Percentiles rank a stretch among this genome's conserved stretches.
Evolutionary conservation across 176 grass and related monocot genomes (phyloP).

Genomic region (Bolboschoenus planiculmis): DNA sequence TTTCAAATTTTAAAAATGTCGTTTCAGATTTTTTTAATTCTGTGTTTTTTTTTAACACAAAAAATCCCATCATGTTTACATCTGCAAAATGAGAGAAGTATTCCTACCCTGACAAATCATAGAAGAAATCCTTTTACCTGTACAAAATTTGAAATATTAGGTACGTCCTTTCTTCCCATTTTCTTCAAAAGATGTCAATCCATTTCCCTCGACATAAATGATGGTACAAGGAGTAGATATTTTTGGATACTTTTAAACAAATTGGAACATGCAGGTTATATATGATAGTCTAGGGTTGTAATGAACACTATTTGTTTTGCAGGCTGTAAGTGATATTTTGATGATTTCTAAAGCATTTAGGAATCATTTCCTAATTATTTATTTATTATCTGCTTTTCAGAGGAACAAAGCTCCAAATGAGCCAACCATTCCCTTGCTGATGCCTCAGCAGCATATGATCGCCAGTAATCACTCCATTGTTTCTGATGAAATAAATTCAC

Average conservation of each 20-base stretch:
- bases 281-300: neutral
- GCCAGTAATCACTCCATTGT: conserved; percentile 77
- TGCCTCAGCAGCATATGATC: conserved; percentile 98
- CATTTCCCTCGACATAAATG: too few species aligned
- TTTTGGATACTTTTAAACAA: neutral
- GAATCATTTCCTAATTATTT: neutral
- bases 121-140: neutral
- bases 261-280: neutral
- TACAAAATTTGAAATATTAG: neutral
- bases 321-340: neutral
- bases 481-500: conserved; percentile 55
- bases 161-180: neutral
- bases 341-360: neutral
- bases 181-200: neutral
- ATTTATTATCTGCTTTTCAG: conserved; percentile 32
- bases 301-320: neutral
- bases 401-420: conserved; percentile 98
- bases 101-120: neutral
- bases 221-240: neutral
- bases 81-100: neutral
- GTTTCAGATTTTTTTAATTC: too few species aligned
- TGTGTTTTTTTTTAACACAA: too few species aligned
- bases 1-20: too few species aligned
- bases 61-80: too few species aligned
- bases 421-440: conserved; percentile 86